A percentile compares a stretch with the other conserved stretches of the same genome.
Conservation (phyloP, 2,329 filamentous ascomycete genomes). For the Aspergillus ruber region DNA sequence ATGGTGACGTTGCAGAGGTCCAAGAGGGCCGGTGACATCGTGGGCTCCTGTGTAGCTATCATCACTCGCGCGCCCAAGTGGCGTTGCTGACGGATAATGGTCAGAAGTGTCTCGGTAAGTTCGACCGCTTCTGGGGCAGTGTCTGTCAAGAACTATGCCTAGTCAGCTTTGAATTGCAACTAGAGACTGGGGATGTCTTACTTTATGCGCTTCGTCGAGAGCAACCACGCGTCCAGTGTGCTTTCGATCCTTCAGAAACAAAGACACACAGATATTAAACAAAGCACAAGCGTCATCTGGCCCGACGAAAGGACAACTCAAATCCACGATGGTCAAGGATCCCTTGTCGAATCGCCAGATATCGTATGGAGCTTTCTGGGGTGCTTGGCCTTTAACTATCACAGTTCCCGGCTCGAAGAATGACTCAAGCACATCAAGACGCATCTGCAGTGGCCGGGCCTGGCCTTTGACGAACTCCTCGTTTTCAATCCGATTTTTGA, state of each 20-base stretch:
- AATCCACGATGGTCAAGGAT: conserved; percentile 56
- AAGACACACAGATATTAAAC: conserved; percentile 63
- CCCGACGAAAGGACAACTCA: conserved; percentile 66
- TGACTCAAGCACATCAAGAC: conserved; percentile 58
- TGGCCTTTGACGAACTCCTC: conserved; percentile 47
- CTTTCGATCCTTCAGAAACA: conserved; percentile 55
- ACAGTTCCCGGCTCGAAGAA: conserved; percentile 46
- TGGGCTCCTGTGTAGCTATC: conserved; percentile 73
- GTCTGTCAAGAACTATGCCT: conserved; percentile 51
- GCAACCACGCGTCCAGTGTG: conserved; percentile 56
- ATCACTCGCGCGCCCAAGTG: conserved; percentile 62
- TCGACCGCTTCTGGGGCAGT: conserved; percentile 47
- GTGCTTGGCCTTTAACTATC: not conserved
- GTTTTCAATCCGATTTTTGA: conserved; percentile 31
- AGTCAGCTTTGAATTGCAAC: not conserved
- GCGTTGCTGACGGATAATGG: conserved; percentile 62
- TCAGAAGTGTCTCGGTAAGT: conserved; percentile 58
- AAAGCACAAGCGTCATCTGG: conserved; percentile 61
- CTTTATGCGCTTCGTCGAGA: conserved; percentile 72
- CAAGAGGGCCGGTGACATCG: conserved; percentile 60
- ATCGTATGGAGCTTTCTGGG: not conserved
- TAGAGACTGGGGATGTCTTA: conserved; percentile 16
- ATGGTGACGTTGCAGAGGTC: conserved; percentile 67
- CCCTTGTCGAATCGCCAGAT: not conserved
- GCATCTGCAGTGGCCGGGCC: conserved; percentile 49